Evolutionary conservation across 768 basidiomycete species (phyloP).

Genomic region (Agrocybe chaxingu): DNA sequence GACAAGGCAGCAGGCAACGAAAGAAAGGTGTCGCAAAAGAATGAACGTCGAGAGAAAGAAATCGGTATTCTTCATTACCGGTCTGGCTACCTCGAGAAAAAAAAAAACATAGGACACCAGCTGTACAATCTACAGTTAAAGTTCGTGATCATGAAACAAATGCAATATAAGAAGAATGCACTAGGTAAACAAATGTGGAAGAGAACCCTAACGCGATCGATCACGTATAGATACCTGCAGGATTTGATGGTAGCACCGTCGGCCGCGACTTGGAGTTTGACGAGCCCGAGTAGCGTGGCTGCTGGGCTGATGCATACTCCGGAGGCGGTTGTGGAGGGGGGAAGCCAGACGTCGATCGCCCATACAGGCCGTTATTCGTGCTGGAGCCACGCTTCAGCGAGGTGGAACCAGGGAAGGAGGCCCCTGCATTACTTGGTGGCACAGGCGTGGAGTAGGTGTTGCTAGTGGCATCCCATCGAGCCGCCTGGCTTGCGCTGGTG

Average conservation of each 20-base stretch:
- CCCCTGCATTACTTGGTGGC: not conserved
- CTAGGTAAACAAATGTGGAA: not conserved
- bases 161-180: not conserved
- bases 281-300: conserved; percentile 5
- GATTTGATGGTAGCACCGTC: conserved; percentile 7
- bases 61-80: conserved; percentile 4
- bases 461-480: conserved; percentile 7
- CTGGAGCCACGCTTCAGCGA: conserved; percentile 14
- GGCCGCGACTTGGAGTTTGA: conserved; percentile 9
- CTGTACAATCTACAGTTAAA: not conserved
- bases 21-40: conserved; percentile 20
- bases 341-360: not conserved
- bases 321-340: conserved; percentile 6
- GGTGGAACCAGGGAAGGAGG: not conserved
- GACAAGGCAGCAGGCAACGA: not conserved
- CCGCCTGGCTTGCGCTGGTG: conserved; percentile 10
- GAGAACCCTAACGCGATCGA: not conserved
- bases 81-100: not conserved
- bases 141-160: conserved; percentile 3
- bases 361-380: conserved; percentile 4
- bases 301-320: conserved; percentile 8
- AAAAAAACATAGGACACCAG: conserved; percentile 4
- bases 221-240: conserved; percentile 12
- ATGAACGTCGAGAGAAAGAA: conserved; percentile 3
- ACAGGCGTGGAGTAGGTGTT: conserved; percentile 7